These are phyloP conservation scores for Eustoma russellianum DNA, from an alignment of 257 asterid species.

Conservation along the genomic window DNA sequence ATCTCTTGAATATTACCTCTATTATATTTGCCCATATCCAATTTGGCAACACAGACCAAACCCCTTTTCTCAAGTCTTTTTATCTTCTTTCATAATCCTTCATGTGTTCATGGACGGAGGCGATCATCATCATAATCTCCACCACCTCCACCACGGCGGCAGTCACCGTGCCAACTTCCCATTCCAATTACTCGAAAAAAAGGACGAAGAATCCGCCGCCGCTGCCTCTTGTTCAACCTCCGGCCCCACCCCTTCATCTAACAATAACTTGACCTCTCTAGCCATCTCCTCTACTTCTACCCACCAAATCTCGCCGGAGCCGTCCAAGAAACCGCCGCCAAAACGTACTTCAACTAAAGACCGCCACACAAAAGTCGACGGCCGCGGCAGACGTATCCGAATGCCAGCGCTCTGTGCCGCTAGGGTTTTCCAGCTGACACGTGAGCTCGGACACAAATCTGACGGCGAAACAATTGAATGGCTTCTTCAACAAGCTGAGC, in stretches of 20 bases:
- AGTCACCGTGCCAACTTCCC: conserved; percentile 62
- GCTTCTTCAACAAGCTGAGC: conserved; percentile 96
- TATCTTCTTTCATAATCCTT: conserved; percentile 1
- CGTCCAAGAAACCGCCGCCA: conserved; percentile 62
- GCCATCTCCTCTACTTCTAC: conserved; percentile 23
- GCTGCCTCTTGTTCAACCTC: conserved; percentile 27
- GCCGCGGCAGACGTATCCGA: conserved; percentile 88
- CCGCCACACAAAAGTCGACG: conserved; percentile 89
- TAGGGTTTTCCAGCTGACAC: conserved; percentile 92
- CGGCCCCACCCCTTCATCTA: conserved; percentile 22
- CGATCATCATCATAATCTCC: conserved; percentile 40
- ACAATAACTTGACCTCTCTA: conserved; percentile 31
- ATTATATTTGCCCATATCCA: conserved; percentile 9
- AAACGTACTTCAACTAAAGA: conserved; percentile 84
- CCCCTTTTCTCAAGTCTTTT: not conserved
- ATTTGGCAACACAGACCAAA: conserved; percentile 8
- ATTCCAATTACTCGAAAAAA: conserved; percentile 78
- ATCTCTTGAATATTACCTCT: conserved; percentile 7
- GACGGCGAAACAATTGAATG: conserved; percentile 92
- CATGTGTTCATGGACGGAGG: conserved; percentile 87
- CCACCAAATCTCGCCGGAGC: conserved; percentile 38
- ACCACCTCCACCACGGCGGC: conserved; percentile 37
- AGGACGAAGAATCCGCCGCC: conserved; percentile 38
- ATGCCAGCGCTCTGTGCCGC: conserved; percentile 96
- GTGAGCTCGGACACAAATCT: conserved; percentile 53